These are phyloP conservation scores for Takashimella tepidaria DNA, from an alignment of 1,284 basidiomycete genomes.

Conservation along the genomic window DNA sequence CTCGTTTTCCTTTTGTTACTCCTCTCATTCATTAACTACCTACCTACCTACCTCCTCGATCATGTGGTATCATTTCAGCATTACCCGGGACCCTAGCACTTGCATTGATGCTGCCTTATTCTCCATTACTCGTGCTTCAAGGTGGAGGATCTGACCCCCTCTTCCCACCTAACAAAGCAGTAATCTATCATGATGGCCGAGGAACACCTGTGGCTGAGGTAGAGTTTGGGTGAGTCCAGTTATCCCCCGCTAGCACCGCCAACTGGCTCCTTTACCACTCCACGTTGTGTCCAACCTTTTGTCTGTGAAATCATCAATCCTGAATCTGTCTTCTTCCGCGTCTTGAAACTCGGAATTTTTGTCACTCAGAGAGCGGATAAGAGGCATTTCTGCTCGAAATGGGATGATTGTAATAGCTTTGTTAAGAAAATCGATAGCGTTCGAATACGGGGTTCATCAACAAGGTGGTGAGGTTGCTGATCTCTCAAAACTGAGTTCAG, in stretches of 20 bases:
- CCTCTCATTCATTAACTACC: slow-evolving; percentile 7
- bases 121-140: slow-evolving; percentile 80
- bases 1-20: too few species aligned
- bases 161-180: slow-evolving; percentile 89
- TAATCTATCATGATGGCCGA: slow-evolving; percentile 78
- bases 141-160: slow-evolving; percentile 86
- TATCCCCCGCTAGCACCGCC: neutral
- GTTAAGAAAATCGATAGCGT: slow-evolving; percentile 70
- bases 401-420: slow-evolving; percentile 81
- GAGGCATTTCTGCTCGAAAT: slow-evolving; percentile 70
- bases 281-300: neutral
- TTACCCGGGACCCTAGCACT: slow-evolving; percentile 64
- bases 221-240: slow-evolving; percentile 59
- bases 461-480: neutral
- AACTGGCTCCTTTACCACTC: neutral
- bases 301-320: neutral
- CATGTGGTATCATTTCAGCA: too few species aligned
- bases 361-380: slow-evolving; percentile 64
- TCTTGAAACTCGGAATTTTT: neutral
- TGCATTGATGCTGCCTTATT: slow-evolving; percentile 72
- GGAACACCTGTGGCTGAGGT: slow-evolving; percentile 76
- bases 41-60: neutral
- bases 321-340: neutral
- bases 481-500: slow-evolving; percentile 11
- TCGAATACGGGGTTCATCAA: slow-evolving; percentile 53